Percentiles rank a stretch among this genome's conserved stretches.
Evolutionary conservation across 192 early-diverging fungal species (phyloP).

Genomic region (Coemansia sp.): DNA sequence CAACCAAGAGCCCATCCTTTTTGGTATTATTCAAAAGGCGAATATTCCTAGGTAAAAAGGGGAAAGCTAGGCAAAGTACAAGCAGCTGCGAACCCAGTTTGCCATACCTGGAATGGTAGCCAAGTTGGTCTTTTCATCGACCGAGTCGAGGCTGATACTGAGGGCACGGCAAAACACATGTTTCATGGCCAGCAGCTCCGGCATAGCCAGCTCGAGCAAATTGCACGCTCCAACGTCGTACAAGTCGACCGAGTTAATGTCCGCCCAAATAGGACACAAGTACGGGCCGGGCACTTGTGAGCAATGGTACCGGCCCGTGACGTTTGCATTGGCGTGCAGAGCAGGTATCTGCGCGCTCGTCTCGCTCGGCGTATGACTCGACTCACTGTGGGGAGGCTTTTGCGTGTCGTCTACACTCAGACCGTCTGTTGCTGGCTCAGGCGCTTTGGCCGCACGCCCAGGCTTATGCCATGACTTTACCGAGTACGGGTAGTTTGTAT

Average conservation of each 20-base stretch:
- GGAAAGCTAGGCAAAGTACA: slow-evolving; percentile 12
- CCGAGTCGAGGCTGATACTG: slow-evolving; percentile 30
- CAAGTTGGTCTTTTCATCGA: slow-evolving; percentile 40
- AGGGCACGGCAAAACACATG: slow-evolving; percentile 48
- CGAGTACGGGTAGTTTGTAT: slow-evolving; percentile 41
- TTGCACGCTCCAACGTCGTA: slow-evolving; percentile 50
- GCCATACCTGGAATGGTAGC: slow-evolving; percentile 35
- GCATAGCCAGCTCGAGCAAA: slow-evolving; percentile 41
- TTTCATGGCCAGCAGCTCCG: slow-evolving; percentile 50
- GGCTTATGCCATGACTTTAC: slow-evolving; percentile 33
- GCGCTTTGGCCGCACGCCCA: background rate
- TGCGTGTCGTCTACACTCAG: background rate
- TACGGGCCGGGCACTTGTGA: slow-evolving; percentile 47
- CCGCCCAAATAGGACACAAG: slow-evolving; percentile 51
- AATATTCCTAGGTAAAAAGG: background rate
- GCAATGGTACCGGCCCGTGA: slow-evolving; percentile 38
- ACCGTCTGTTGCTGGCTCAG: slow-evolving; percentile 5
- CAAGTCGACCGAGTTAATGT: slow-evolving; percentile 47
- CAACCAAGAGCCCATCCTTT: background rate
- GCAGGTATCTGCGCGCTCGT: slow-evolving; percentile 23
- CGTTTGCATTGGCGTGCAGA: slow-evolving; percentile 32
- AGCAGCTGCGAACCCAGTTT: slow-evolving; percentile 39
- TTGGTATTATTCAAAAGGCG: no score
- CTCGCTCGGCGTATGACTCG: slow-evolving; percentile 27
- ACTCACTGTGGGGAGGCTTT: background rate